Base-by-base conservation (phyloP, 495 filamentous ascomycete species). In the Evernia prunastri region DNA sequence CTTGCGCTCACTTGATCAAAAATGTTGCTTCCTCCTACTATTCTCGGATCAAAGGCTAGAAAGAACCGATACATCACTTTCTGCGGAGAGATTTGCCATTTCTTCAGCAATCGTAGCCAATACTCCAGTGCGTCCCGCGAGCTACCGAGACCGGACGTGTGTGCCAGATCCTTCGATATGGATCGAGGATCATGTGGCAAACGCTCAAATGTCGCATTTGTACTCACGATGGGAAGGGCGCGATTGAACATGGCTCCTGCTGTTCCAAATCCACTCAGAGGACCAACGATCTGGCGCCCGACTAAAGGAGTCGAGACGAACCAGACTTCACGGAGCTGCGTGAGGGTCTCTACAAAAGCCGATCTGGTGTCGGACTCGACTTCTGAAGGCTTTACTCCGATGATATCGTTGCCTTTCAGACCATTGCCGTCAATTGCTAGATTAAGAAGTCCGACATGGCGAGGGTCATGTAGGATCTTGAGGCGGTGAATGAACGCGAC, bases 311-410 rank as follows among this genome's bases (percentile, higher is more conserved):
- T 60, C 58, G 58, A 60, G 37, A 60, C 58, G 25, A 42, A 45
- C 40, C 40, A 60, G 37, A 60, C 58, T 45, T 60, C 58, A 43
- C 58, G 58, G 8, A 60, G 40, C 25, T 60, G 58, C 25, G 58
- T 60, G 58, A 60, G 58, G 7, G 58, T 60, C 37, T 60, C 36
- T 60, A 40, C 18, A 40, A 60, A 60, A 43, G 58, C 58, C 20
- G 58, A 60, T 31, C 37, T 31, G 37, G 23, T 31, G 15, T 60
- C 58, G 40, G 37, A 47, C 20, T 43, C 35, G 40, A 60, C 7
- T 11, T 45, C 58, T 5, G 58, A 43, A 60, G 58, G 25, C 18
- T 47, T 11, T 7, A 60, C 18, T 47, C 58, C 58, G 18, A 25
- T 25, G 18, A 45, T n/a, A 23, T 45, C 43, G 20, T 45, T 45